Conservation (phyloP, 163 green algal species). For the Coccomyxa subellipsoidea region DNA sequence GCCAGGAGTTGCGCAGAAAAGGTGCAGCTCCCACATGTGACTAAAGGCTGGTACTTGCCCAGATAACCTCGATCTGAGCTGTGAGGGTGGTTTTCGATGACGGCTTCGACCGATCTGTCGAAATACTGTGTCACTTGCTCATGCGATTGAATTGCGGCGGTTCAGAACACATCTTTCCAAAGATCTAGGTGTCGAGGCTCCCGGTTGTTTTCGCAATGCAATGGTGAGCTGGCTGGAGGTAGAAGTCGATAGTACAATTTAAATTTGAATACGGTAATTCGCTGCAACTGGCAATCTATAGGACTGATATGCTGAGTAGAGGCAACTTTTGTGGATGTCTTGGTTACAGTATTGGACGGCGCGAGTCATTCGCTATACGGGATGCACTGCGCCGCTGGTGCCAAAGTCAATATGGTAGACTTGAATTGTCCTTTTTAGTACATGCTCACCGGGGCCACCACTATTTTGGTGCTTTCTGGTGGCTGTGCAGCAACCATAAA, state of each 20-base stretch:
- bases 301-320: too few relatives aligned
- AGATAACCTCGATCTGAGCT: background rate
- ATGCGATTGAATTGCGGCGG: background rate
- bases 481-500: too few relatives aligned
- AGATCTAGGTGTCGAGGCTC: background rate
- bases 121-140: background rate
- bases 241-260: background rate
- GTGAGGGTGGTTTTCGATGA: background rate
- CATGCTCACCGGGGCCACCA: too few relatives aligned
- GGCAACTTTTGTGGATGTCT: background rate
- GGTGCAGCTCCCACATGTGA: background rate
- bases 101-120: background rate
- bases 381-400: too few relatives aligned
- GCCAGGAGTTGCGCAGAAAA: background rate
- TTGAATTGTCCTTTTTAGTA: too few relatives aligned
- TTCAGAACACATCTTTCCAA: background rate
- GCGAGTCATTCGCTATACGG: background rate
- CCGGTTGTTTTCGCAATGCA: background rate
- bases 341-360: background rate
- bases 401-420: too few relatives aligned
- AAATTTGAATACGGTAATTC: too few relatives aligned
- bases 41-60: background rate
- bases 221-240: background rate
- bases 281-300: too few relatives aligned
- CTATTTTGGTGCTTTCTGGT: too few relatives aligned